Percentiles rank a stretch among this genome's conserved stretches.
Evolutionary conservation across 768 basidiomycete species (phyloP).

Genomic region (Hygrophoropsis aurantiaca): DNA sequence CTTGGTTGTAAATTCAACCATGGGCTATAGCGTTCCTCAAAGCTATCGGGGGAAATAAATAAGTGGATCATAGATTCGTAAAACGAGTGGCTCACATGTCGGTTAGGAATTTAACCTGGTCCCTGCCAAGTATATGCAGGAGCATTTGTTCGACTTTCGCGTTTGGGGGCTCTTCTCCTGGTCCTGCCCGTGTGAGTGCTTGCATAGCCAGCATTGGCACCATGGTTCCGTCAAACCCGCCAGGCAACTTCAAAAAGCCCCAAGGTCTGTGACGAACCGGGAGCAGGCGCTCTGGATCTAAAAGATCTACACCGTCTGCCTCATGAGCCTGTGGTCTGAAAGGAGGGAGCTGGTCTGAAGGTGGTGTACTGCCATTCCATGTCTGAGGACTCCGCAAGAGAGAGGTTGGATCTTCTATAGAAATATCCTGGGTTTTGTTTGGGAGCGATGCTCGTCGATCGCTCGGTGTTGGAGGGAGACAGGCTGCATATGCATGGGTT

Average conservation of each 20-base stretch:
- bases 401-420: constrained; percentile 18
- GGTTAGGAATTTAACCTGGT: constrained; percentile 36
- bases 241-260: constrained; percentile 38
- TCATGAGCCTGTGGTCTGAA: constrained; percentile 17
- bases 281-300: constrained; percentile 36
- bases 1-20: constrained; percentile 42
- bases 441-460: constrained; percentile 25
- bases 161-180: constrained; percentile 19
- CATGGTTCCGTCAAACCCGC: constrained; percentile 42
- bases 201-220: constrained; percentile 48
- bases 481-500: constrained; percentile 16
- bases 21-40: constrained; percentile 42
- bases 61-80: background rate
- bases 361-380: constrained; percentile 16
- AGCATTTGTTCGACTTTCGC: constrained; percentile 26
- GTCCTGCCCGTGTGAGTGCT: constrained; percentile 33
- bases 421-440: constrained; percentile 19
- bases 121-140: constrained; percentile 30
- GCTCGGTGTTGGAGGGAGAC: constrained; percentile 4
- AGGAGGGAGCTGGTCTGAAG: constrained; percentile 12
- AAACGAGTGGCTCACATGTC: constrained; percentile 32
- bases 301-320: constrained; percentile 27
- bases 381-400: constrained; percentile 11
- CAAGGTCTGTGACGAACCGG: constrained; percentile 35
- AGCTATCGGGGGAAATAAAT: constrained; percentile 27